A percentile compares a stretch with the other conserved stretches of the same genome.
Conservation (phyloP, 2,329 filamentous ascomycete genomes). For the Plenodomus biglobosus region DNA sequence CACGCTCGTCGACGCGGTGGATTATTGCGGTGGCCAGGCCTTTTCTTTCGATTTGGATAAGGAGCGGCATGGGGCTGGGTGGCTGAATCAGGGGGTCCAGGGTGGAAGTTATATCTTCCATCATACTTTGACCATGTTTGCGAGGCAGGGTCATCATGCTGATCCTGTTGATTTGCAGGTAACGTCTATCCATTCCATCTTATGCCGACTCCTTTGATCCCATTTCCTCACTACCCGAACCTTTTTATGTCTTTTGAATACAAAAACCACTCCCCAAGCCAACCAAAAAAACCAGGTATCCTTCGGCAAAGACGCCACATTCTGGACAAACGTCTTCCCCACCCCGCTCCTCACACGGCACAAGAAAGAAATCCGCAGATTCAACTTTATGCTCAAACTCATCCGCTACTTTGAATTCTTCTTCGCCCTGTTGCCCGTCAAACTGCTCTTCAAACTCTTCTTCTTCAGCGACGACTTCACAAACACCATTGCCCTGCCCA, state of each 20-base stretch:
- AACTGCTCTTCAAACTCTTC: slow-evolving; percentile 66
- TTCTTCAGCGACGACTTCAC: slow-evolving; percentile 69
- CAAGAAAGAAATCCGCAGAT: slow-evolving; percentile 57
- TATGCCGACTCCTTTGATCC: too few relatives aligned
- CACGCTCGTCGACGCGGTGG: slow-evolving; percentile 45
- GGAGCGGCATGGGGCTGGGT: slow-evolving; percentile 58
- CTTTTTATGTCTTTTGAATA: too few relatives aligned
- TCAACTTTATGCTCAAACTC: slow-evolving; percentile 58
- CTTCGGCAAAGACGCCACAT: slow-evolving; percentile 63
- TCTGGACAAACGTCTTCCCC: slow-evolving; percentile 68
- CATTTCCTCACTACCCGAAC: too few relatives aligned
- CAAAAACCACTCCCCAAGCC: too few relatives aligned
- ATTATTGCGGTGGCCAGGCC: slow-evolving; percentile 63
- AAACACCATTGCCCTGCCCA: slow-evolving; percentile 69
- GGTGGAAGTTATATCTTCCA: slow-evolving; percentile 67
- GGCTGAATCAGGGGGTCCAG: slow-evolving; percentile 65
- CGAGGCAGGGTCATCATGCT: slow-evolving; percentile 57
- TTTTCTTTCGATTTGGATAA: slow-evolving; percentile 61
- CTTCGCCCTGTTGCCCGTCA: slow-evolving; percentile 63
- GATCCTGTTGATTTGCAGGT: slow-evolving; percentile 61
- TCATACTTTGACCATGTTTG: slow-evolving; percentile 67
- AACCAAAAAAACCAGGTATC: slow-evolving; percentile 57
- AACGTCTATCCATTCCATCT: too few relatives aligned
- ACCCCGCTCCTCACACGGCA: slow-evolving; percentile 60
- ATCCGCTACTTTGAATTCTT: slow-evolving; percentile 63